Evolutionary conservation across 371 early-diverging fungal species (phyloP).

Genomic region (Mucor racemosus): DNA sequence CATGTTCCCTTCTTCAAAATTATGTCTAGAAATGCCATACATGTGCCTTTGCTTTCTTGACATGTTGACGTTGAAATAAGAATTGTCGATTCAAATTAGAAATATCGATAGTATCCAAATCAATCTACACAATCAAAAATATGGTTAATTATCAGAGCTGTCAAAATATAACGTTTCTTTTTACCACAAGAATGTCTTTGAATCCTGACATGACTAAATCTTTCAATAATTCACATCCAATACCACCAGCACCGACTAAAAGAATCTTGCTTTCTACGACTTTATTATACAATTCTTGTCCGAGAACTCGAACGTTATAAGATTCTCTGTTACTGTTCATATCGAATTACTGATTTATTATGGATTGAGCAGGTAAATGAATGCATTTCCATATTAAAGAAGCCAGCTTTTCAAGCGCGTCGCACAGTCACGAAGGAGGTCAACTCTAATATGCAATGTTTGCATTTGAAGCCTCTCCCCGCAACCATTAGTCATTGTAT

Average conservation of each 20-base stretch:
- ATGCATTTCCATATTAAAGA: not conserved
- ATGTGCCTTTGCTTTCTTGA: slow-evolving; percentile 92
- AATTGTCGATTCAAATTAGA: slow-evolving; percentile 99
- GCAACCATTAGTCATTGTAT: not conserved
- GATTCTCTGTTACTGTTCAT: slow-evolving; percentile 26
- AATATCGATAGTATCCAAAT: slow-evolving; percentile 98
- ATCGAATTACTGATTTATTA: not conserved
- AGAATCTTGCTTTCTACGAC: slow-evolving; percentile 57
- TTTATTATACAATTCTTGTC: slow-evolving; percentile 40
- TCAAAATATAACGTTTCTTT: not conserved
- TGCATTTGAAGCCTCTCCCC: not conserved
- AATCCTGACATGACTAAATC: slow-evolving; percentile 92
- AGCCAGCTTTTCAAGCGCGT: slow-evolving; percentile 2
- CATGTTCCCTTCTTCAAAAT: too few species aligned
- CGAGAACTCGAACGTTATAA: slow-evolving; percentile 43
- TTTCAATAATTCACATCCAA: slow-evolving; percentile 99
- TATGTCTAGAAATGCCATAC: slow-evolving; percentile 32
- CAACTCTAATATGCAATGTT: not conserved
- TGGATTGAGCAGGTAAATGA: not conserved
- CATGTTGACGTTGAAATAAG: slow-evolving; percentile 92
- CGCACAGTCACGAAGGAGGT: not conserved
- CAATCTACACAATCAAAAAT: slow-evolving; percentile 62
- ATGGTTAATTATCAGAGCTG: not conserved
- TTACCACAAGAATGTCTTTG: slow-evolving; percentile 78
- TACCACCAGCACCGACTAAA: slow-evolving; percentile 96